Evolutionary conservation across 177 flowering plant species (phyloP).

Genomic region (Vitis hybrid): DNA sequence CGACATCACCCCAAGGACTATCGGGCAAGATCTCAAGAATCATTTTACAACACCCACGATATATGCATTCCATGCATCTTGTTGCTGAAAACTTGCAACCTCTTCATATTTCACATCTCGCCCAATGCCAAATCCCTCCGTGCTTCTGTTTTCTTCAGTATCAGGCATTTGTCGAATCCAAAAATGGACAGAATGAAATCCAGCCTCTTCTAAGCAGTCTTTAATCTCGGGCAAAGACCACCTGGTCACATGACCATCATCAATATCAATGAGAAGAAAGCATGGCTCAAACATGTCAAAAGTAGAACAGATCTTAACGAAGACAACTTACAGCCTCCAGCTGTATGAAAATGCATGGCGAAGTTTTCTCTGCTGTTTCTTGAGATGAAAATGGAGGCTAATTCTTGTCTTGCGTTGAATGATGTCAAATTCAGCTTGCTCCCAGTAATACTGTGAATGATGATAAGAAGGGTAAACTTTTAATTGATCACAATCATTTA

Average conservation of each 20-base stretch:
- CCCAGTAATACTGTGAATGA: slow-evolving; percentile 78
- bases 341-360: slow-evolving; percentile 92
- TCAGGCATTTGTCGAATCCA: slow-evolving; percentile 91
- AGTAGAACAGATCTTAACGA: neutral
- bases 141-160: slow-evolving; percentile 34
- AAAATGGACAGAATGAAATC: slow-evolving; percentile 75
- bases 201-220: slow-evolving; percentile 92
- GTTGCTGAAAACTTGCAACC: slow-evolving; percentile 64
- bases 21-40: neutral
- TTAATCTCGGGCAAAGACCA: slow-evolving; percentile 95
- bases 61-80: slow-evolving; percentile 97
- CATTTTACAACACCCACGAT: slow-evolving; percentile 62
- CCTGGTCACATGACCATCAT: slow-evolving; percentile 29
- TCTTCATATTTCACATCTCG: slow-evolving; percentile 81
- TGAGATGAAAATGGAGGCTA: slow-evolving; percentile 83
- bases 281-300: neutral
- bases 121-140: slow-evolving; percentile 58
- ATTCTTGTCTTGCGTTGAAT: slow-evolving; percentile 83
- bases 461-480: neutral
- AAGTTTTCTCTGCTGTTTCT: slow-evolving; percentile 62
- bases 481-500: neutral
- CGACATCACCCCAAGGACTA: no score
- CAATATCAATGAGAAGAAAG: neutral
- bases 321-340: slow-evolving; percentile 89
- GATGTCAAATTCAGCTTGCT: slow-evolving; percentile 92